These are phyloP conservation scores for Arthrobotrys conoides DNA, from an alignment of 2,329 filamentous ascomycete genomes.

Conservation along the genomic window DNA sequence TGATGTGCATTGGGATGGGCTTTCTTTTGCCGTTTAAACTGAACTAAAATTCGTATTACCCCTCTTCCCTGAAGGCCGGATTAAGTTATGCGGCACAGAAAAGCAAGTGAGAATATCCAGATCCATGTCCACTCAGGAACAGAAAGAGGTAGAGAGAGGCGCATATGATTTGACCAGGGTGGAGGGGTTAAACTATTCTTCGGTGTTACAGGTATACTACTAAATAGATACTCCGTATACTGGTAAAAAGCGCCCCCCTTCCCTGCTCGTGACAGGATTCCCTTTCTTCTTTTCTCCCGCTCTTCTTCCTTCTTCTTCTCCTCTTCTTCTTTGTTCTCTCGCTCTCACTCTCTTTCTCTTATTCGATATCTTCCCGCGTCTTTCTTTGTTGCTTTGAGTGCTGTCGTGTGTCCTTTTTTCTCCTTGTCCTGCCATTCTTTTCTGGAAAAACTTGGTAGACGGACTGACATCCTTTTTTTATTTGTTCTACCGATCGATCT, in stretches of 20 bases:
- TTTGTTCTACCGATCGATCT: background rate
- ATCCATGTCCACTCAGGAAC: conserved; percentile 33
- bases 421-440: conserved; percentile 25
- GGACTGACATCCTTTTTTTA: background rate
- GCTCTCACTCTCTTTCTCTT: background rate
- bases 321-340: background rate
- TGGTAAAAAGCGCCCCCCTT: conserved; percentile 24
- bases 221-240: conserved; percentile 14
- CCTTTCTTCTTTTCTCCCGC: background rate
- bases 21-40: conserved; percentile 7
- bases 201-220: conserved; percentile 48
- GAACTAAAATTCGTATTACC: conserved; percentile 14
- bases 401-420: background rate
- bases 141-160: conserved; percentile 34
- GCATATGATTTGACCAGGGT: conserved; percentile 22
- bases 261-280: conserved; percentile 31
- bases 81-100: conserved; percentile 54
- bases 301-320: background rate
- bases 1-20: conserved; percentile 38
- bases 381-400: background rate
- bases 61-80: conserved; percentile 49
- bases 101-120: background rate
- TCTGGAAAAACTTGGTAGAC: conserved; percentile 19
- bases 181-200: conserved; percentile 28
- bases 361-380: background rate